Evolutionary conservation across 345 rosid species (phyloP).

Genomic region (Gossypium arboreum): DNA sequence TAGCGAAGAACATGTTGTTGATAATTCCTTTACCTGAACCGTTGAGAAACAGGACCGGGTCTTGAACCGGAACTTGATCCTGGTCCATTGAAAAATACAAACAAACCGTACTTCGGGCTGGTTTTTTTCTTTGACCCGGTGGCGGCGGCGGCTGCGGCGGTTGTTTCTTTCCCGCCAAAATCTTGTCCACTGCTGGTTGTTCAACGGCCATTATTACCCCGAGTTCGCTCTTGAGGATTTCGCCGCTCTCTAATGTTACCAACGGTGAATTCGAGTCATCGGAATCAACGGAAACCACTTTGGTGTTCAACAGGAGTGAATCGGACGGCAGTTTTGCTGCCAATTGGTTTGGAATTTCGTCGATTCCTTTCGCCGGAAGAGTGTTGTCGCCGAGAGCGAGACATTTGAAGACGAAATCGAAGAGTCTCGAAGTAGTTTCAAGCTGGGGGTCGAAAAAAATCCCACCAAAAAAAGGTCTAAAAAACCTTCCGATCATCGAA

Average conservation of each 20-base stretch:
- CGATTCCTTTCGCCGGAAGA: conserved; percentile 76
- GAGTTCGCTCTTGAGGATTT: conserved; percentile 41
- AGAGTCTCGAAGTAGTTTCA: conserved; percentile 75
- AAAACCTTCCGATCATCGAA: conserved; percentile 48
- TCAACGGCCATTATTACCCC: conserved; percentile 88
- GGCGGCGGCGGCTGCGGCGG: conserved; percentile 31
- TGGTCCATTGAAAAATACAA: conserved; percentile 62
- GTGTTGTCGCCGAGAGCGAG: conserved; percentile 90
- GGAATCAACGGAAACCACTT: conserved; percentile 50
- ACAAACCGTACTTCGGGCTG: conserved; percentile 67
- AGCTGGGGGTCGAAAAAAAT: conserved; percentile 75
- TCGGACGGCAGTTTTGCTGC: conserved; percentile 49
- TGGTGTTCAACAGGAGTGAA: conserved; percentile 49
- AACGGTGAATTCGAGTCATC: conserved; percentile 27
- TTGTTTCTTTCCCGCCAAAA: conserved; percentile 40
- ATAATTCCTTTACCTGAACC: conserved; percentile 75
- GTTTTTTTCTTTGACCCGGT: conserved; percentile 20
- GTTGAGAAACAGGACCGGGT: conserved; percentile 72
- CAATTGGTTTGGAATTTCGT: conserved; percentile 66
- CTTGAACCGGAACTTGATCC: conserved; percentile 50
- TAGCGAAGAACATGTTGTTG: conserved; percentile 87
- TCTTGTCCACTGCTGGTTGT: conserved; percentile 56
- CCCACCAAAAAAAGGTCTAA: conserved; percentile 86
- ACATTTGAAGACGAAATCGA: conserved; percentile 79
- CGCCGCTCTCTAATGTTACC: conserved; percentile 56